Evolutionary conservation across 495 filamentous ascomycete genomes (phyloP).

Genomic region (Xylaria sp.): DNA sequence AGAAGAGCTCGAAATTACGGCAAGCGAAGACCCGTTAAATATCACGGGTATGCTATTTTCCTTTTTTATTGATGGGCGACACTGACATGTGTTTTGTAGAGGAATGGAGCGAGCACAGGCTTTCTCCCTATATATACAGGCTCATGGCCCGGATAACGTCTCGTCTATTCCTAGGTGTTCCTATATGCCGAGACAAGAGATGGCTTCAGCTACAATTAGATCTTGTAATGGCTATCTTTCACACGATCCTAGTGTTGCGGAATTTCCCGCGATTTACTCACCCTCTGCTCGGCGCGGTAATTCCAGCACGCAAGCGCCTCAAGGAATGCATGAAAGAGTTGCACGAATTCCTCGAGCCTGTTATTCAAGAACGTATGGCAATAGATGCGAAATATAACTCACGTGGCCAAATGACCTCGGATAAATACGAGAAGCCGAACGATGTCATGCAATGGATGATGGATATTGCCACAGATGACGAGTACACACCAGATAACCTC

Average conservation of each 20-base stretch:
- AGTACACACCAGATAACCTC: not conserved
- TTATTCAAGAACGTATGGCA: not conserved
- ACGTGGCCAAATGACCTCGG: constrained; percentile 1
- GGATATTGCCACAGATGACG: not conserved
- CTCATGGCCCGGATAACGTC: not conserved
- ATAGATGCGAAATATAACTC: constrained; percentile 4
- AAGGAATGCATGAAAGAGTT: not conserved
- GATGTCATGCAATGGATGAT: constrained; percentile 9
- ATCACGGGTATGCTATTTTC: not conserved
- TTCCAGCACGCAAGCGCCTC: constrained; percentile 1
- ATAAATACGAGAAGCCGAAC: constrained; percentile 8
- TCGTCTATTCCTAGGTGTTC: not conserved
- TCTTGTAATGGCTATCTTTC: constrained; percentile 6
- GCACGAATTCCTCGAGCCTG: not conserved
- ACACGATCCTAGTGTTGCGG: not conserved
- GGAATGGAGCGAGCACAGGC: constrained; percentile 3
- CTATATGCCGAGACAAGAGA: not conserved
- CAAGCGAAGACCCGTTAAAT: constrained; percentile 3
- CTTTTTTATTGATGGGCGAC: too few species aligned
- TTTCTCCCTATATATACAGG: not conserved
- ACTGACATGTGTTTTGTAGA: not conserved
- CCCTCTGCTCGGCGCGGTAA: not conserved
- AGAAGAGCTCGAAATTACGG: not conserved
- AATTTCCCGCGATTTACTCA: constrained; percentile 1
- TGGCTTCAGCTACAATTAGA: not conserved